Base-by-base conservation (phyloP, 805 yeast genomes). In the Saturnispora diversa region DNA sequence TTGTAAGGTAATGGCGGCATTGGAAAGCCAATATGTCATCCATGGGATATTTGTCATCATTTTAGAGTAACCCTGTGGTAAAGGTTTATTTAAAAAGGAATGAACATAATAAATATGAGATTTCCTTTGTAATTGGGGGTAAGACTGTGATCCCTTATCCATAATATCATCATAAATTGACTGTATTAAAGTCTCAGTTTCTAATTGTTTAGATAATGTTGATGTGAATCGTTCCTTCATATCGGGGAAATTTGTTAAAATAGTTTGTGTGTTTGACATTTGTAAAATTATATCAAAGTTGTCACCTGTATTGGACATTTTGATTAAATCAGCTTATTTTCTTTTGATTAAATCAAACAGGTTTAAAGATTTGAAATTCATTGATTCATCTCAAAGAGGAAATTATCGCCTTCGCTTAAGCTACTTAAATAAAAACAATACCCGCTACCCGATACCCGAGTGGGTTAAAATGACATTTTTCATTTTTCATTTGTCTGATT, bases 1-100 rank as follows among this genome's bases (percentile, higher is more conserved):
- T 26, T 38, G 51, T 22, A 80, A 46, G 1, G 76, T 40, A 3
- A 56, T 49, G 32, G 69, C 50, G 0, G 79, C 67, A 54, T 85
- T 86, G 33, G 73, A 55, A 6, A 80, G 61, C 98, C 98, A 92
- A 56, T 83, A 90, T 1, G 84, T 44, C 53, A 90, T 63, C 97
- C 97, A 92, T 0, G 95, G 78, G 45, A 81, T 87, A n/a, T 92
- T 83, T 0, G 97, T 92, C 59, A 90, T 97, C 35, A 85, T 65
- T 0, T 70, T 70, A 3, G 59, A 54, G 56, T 71, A 80, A 7
- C 58, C 63, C 2, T 61, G 47, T 0, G 87, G 83, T 21, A 83
- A 64, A 13, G 69, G 62, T 9, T 59, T 54, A 8, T 55, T 49
- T 19, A 76, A 59, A 15, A 65, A 62, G n/a, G 53, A 43, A 16